Base-by-base conservation (phyloP, 805 yeast species). In the Monosporozyma solicola region DNA sequence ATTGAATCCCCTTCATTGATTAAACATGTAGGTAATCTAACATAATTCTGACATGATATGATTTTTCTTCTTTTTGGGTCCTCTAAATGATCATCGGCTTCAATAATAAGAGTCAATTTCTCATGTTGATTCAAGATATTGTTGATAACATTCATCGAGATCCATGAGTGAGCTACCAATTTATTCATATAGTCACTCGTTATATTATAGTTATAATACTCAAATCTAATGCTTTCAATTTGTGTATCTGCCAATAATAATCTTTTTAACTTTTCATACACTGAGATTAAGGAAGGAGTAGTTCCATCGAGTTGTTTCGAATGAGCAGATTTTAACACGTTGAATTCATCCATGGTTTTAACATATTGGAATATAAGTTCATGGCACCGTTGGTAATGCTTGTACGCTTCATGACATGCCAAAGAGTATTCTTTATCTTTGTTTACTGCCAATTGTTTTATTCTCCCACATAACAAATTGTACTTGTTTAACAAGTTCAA, bases 101-200 rank as follows among this genome's bases (percentile, higher is more conserved):
- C 50, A 8, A 48, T 48, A n/a, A 48, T 35, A n/a, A 48, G 11
- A 22, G 45, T 33, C 13, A 10, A 22, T 27, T 35, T 25, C 20
- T 24, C 31, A 2, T 9, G 9, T 20, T 48, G 25, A 27, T 35
- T 20, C 29, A 48, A n/a, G 10, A 48, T 35, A 27, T 35, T 32
- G 11, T 41, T 48, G 0, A 48, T 22, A 9, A 35, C 5, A 37
- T 33, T 27, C 50, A 33, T 27, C 5, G 50, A 22, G 11, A 48
- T 33, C 44, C 46, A 48, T n/a, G 50, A 48, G 13, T 48, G 20
- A 6, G n/a, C 7, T 20, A 43, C n/a, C n/a, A 11, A 25, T 49
- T 9, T 58, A 59, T 8, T 55, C 55, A 39, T 20, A 39, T 39
- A 22, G 15, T 39, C 15, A 9, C 5, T 16, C 3, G 8, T 11